Evolutionary conservation across 495 filamentous ascomycete genomes (phyloP).

Genomic region (Xylaria bambusicola): DNA sequence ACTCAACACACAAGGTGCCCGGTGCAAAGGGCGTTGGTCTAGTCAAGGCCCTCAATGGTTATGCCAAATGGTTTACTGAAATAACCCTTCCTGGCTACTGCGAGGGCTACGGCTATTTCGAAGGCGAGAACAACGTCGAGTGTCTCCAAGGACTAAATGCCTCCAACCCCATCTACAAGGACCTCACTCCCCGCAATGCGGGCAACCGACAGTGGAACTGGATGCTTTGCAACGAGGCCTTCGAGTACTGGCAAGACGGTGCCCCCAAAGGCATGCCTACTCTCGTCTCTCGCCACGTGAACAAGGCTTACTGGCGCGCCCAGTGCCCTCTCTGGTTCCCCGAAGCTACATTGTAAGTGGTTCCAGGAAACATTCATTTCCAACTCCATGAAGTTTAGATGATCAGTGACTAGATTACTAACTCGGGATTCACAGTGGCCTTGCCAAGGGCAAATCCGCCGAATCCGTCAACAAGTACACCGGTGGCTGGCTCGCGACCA

Average conservation of each 20-base stretch:
- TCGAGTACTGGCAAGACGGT: constrained; percentile 61
- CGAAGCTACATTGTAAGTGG: constrained; percentile 3
- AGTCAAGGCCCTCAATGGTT: constrained; percentile 49
- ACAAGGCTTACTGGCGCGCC: constrained; percentile 56
- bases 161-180: constrained; percentile 58
- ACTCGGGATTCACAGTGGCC: constrained; percentile 39
- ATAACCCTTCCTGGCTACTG: constrained; percentile 48
- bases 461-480: constrained; percentile 60
- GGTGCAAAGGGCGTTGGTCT: constrained; percentile 48
- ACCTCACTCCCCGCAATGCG: constrained; percentile 52
- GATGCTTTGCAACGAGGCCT: constrained; percentile 68
- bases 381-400: too few species aligned
- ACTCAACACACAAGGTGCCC: constrained; percentile 32
- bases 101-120: constrained; percentile 49
- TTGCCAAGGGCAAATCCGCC: constrained; percentile 53
- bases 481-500: constrained; percentile 58
- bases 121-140: constrained; percentile 43
- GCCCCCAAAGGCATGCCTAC: constrained; percentile 44
- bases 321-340: constrained; percentile 66
- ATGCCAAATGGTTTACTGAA: constrained; percentile 55
- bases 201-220: constrained; percentile 64
- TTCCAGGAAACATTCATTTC: too few species aligned
- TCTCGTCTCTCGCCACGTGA: constrained; percentile 61
- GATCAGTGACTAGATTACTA: neutral
- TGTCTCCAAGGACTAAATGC: constrained; percentile 63